phyloP scores from a whole-genome alignment of 2,329 filamentous ascomycete genomes.

The Leptographium radiaticola region DNA sequence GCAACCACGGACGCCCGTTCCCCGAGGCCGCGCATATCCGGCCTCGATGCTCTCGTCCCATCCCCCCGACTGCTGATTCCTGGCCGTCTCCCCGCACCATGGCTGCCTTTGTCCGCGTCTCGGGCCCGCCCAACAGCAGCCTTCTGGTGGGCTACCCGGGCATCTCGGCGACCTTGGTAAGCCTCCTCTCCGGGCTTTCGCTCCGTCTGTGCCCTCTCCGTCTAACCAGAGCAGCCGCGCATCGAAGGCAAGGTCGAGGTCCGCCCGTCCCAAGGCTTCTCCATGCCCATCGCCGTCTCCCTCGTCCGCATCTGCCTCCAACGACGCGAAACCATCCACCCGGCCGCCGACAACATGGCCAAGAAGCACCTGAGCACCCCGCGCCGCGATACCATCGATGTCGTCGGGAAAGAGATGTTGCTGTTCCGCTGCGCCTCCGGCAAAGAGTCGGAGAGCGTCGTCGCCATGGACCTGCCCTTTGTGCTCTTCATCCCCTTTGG shows the following conservation, averaged over 20 bases:
- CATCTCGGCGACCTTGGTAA: slow-evolving; percentile 91
- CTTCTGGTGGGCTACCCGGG: slow-evolving; percentile 95
- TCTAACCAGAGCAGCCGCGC: slow-evolving; percentile 51
- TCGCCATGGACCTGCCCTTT: slow-evolving; percentile 94
- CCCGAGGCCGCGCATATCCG: not conserved
- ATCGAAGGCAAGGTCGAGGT: slow-evolving; percentile 98
- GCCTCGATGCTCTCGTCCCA: not conserved
- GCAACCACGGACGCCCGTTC: not conserved
- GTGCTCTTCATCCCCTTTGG: slow-evolving; percentile 96
- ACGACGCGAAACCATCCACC: slow-evolving; percentile 90
- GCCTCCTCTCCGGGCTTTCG: slow-evolving; percentile 17
- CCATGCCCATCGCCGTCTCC: slow-evolving; percentile 80
- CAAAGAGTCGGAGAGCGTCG: slow-evolving; percentile 74
- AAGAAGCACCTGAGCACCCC: slow-evolving; percentile 86
- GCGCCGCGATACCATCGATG: slow-evolving; percentile 77
- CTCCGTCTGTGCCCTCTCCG: not conserved
- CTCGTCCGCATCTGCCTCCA: slow-evolving; percentile 90
- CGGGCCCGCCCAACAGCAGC: slow-evolving; percentile 90
- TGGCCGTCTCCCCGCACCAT: slow-evolving; percentile 13
- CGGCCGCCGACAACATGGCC: slow-evolving; percentile 83
- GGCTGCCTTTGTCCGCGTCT: slow-evolving; percentile 67
- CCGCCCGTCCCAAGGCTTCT: slow-evolving; percentile 70
- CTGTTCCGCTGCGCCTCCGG: slow-evolving; percentile 77
- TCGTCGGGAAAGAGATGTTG: slow-evolving; percentile 91
- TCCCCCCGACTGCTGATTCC: not conserved